Evolutionary conservation across 129 eudicot genomes (phyloP).

Genomic region (Deinandra increscens): DNA sequence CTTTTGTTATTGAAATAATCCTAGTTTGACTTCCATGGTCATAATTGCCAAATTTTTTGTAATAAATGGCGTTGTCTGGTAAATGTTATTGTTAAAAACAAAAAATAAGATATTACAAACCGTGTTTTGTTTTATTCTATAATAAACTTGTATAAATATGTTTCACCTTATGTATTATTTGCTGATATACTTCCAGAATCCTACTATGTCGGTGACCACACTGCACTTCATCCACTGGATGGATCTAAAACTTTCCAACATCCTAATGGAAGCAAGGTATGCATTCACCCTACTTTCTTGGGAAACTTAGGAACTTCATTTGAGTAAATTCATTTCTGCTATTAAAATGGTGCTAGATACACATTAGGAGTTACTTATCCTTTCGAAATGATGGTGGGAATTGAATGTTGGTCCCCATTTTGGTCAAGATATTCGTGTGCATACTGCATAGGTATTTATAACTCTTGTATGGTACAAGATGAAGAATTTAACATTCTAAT

Average conservation of each 20-base stretch:
- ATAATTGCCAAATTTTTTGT: not conserved
- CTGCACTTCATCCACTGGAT: conserved; percentile 32
- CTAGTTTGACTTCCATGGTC: not conserved
- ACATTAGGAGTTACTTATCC: not conserved
- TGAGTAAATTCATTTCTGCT: not conserved
- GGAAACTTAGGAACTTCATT: conserved; percentile 16
- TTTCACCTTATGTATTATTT: conserved; percentile 16
- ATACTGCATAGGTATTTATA: not conserved
- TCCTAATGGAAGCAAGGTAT: conserved; percentile 48
- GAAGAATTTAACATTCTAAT: not conserved
- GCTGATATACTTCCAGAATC: conserved; percentile 42
- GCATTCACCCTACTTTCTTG: conserved; percentile 18
- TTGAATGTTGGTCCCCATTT: conserved; percentile 9
- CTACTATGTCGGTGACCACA: conserved; percentile 39
- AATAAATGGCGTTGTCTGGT: not conserved
- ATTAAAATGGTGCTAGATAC: not conserved
- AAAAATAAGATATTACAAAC: not conserved
- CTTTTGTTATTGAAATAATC: not conserved
- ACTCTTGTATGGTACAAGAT: not conserved
- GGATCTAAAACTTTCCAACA: conserved; percentile 32
- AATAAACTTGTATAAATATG: not conserved
- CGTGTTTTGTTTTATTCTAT: not conserved
- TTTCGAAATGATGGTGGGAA: not conserved
- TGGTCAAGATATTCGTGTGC: not conserved
- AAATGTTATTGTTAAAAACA: not conserved